phyloP scores from a whole-genome alignment of 2,329 filamentous ascomycete species.

The Penicillium sp. region DNA sequence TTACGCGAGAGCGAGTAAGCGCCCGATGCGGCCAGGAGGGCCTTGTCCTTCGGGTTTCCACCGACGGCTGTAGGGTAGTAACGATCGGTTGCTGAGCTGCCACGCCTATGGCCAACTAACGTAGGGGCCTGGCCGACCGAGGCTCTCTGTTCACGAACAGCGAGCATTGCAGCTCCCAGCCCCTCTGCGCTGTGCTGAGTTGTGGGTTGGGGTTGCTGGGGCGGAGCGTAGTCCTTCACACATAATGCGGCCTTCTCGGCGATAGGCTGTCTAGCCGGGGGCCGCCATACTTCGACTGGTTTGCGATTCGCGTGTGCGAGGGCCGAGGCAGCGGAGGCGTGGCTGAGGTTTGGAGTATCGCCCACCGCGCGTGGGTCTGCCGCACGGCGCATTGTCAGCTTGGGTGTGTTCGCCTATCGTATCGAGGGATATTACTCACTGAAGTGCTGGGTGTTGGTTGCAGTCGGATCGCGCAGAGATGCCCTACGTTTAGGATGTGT shows the following conservation, averaged over 20 bases:
- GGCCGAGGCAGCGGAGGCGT: slow-evolving; percentile 69
- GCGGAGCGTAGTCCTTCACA: slow-evolving; percentile 58
- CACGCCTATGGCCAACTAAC: slow-evolving; percentile 15
- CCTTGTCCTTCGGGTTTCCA: slow-evolving; percentile 53
- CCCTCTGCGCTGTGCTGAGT: slow-evolving; percentile 64
- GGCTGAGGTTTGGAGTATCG: slow-evolving; percentile 60
- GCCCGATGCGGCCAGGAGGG: slow-evolving; percentile 72
- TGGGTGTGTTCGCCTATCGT: background rate
- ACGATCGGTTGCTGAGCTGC: slow-evolving; percentile 47
- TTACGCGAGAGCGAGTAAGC: slow-evolving; percentile 65
- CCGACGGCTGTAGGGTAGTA: slow-evolving; percentile 52
- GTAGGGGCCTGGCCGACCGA: slow-evolving; percentile 14
- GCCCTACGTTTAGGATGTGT: slow-evolving; percentile 45
- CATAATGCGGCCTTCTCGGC: slow-evolving; percentile 60
- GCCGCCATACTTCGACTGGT: slow-evolving; percentile 63
- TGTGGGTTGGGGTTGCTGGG: slow-evolving; percentile 20
- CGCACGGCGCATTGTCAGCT: slow-evolving; percentile 7
- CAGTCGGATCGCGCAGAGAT: slow-evolving; percentile 26
- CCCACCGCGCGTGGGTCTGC: slow-evolving; percentile 32
- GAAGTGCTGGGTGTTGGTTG: slow-evolving; percentile 16
- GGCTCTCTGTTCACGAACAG: slow-evolving; percentile 40
- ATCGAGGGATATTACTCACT: slow-evolving; percentile 22
- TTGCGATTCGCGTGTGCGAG: slow-evolving; percentile 70
- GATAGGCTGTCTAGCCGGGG: slow-evolving; percentile 59
- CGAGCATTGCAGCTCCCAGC: slow-evolving; percentile 72